Percentiles rank a stretch among this genome's conserved stretches.
Evolutionary conservation across 192 early-diverging fungal genomes (phyloP).

Genomic region (Geranomyces michiganensis): DNA sequence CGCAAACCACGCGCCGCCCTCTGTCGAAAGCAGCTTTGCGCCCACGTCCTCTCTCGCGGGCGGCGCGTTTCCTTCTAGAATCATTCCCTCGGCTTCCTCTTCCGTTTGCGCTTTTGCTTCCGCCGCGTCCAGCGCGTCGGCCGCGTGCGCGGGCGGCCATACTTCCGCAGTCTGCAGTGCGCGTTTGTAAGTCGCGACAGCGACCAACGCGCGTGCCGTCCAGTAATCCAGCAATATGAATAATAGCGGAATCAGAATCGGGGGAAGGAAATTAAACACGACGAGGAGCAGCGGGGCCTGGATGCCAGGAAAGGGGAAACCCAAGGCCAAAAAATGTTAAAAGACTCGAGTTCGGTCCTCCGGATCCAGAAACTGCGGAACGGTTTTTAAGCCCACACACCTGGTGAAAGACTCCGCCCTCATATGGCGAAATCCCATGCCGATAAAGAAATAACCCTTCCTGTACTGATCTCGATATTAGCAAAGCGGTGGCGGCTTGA

Average conservation of each 20-base stretch:
- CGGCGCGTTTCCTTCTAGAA: not conserved
- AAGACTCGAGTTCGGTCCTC: not conserved
- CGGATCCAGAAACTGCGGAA: not conserved
- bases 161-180: slow-evolving; percentile 11
- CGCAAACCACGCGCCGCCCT: too few species aligned
- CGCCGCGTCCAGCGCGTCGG: too few species aligned
- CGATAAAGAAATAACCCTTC: slow-evolving; percentile 84
- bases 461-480: slow-evolving; percentile 54
- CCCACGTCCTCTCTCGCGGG: slow-evolving; percentile 9
- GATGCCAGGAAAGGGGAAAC: slow-evolving; percentile 24
- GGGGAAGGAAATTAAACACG: slow-evolving; percentile 66
- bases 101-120: slow-evolving; percentile 11
- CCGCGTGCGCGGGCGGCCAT: slow-evolving; percentile 11
- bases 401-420: slow-evolving; percentile 89
- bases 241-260: slow-evolving; percentile 49
- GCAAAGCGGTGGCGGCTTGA: not conserved
- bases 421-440: slow-evolving; percentile 79
- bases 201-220: slow-evolving; percentile 61
- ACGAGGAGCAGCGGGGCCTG: slow-evolving; percentile 75
- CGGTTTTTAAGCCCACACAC: slow-evolving; percentile 35
- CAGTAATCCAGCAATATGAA: slow-evolving; percentile 70
- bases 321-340: slow-evolving; percentile 3
- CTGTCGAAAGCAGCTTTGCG: not conserved
- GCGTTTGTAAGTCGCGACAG: slow-evolving; percentile 57
- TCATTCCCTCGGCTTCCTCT: slow-evolving; percentile 23